Percentiles rank a stretch among this genome's conserved stretches.
phyloP scores from a whole-genome alignment of 1,284 basidiomycete species.

The Melampsora larici-populina region DNA sequence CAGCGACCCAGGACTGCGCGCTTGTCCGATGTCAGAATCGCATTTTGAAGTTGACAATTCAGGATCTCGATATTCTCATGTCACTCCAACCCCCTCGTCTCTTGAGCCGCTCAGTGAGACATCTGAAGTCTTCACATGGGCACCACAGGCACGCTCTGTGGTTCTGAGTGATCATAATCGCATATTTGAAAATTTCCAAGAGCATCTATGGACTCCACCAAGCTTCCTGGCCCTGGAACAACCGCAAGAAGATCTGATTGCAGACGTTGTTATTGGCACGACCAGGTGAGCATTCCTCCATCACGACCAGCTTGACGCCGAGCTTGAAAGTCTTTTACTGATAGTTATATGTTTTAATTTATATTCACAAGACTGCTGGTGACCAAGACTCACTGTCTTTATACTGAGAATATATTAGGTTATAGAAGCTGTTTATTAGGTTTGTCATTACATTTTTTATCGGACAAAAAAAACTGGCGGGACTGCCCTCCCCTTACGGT shows the following conservation, averaged over 20 bases:
- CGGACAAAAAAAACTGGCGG: too few relatives aligned
- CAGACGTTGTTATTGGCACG: slow-evolving; percentile 38
- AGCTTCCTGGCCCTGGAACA: slow-evolving; percentile 26
- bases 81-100: slow-evolving; percentile 5
- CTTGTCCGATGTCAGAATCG: neutral
- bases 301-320: neutral
- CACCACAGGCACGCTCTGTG: neutral
- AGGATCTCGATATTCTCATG: neutral
- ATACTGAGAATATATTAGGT: slow-evolving; percentile 27
- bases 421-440: slow-evolving; percentile 41
- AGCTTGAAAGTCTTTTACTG: neutral
- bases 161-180: too few relatives aligned
- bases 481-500: neutral
- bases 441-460: neutral
- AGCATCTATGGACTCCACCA: neutral
- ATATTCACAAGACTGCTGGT: slow-evolving; percentile 9
- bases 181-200: too few relatives aligned
- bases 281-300: slow-evolving; percentile 26
- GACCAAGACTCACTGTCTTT: slow-evolving; percentile 42
- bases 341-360: neutral
- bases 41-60: neutral
- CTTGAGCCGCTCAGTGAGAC: too few relatives aligned
- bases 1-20: neutral
- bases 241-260: slow-evolving; percentile 39
- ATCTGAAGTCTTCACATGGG: slow-evolving; percentile 27